Evolutionary conservation across 495 filamentous ascomycete species (phyloP), one percentile per base, ranked within the genome.

Genomic region (Peziza echinospora): DNA sequence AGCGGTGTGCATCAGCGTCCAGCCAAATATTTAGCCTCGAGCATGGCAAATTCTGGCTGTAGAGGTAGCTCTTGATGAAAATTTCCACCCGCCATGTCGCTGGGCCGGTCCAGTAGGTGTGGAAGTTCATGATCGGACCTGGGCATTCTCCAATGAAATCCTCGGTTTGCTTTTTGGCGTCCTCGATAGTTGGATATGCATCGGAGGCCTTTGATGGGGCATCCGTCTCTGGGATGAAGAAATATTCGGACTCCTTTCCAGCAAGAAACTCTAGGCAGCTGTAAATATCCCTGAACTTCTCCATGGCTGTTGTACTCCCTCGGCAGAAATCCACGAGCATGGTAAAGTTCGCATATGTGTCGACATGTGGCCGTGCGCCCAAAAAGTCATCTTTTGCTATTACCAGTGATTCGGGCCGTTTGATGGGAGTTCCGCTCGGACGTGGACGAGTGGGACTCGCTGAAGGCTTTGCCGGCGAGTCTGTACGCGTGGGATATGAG

Each of bases 21-120:
- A 74, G 58, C 71, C 71, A 74, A 9, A 74, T 47, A 54, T 63
- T 68, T 1, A 74, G 60, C 24, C 67, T 56, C 13, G 63, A 68
- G 49, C 71, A 74, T 1, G 71, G 63, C 6, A 74, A 56, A 34
- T 72, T 72, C 44, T 74, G 71, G 0, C 70, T 73, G 55, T 74
- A 68, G 1, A 74, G 60, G 51, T 73, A 70, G 24, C 62, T 64
- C 57, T 74, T 74, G 57, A 73, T 55, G 52, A 74, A 74, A 10
- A 72, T 51, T 43, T 74, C 71, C 30, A 73, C 66, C 17, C 71
- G 60, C 71, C 71, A 74, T 2, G 69, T 72, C 9, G 71, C 67
- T 5, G 67, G 65, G 2, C 71, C 71, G 13, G 69, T 71, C 71
- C 71, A 74, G 64, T 73, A 74, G 0, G 67, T 66, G 45, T 74